A percentile compares a stretch with the other conserved stretches of the same genome.
phyloP scores from a whole-genome alignment of 1,284 basidiomycete genomes.

The Tremellales sp. region DNA sequence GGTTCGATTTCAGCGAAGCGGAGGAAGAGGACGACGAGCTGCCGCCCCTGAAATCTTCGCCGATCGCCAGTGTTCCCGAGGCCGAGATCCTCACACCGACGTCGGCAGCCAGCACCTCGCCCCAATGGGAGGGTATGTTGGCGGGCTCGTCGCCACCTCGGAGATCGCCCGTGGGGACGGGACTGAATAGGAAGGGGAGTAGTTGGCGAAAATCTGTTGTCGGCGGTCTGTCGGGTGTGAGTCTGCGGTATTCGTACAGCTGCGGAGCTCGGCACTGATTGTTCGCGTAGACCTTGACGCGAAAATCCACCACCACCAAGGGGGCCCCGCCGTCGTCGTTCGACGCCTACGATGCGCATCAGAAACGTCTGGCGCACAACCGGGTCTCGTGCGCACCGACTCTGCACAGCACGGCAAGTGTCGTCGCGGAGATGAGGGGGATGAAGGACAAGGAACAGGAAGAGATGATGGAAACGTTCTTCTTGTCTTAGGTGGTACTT shows the following conservation, averaged over 20 bases:
- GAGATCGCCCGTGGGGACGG: slow-evolving; percentile 11
- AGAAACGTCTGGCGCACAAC: slow-evolving; percentile 23
- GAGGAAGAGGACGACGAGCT: slow-evolving; percentile 6
- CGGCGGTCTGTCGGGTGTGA: slow-evolving; percentile 26
- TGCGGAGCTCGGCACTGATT: not conserved
- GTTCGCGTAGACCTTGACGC: slow-evolving; percentile 14
- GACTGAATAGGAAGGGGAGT: slow-evolving; percentile 25
- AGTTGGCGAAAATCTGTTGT: slow-evolving; percentile 36
- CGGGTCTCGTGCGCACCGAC: slow-evolving; percentile 30
- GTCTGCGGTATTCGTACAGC: slow-evolving; percentile 1
- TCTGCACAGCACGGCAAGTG: slow-evolving; percentile 27
- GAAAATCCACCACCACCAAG: slow-evolving; percentile 13
- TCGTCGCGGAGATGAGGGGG: slow-evolving; percentile 29
- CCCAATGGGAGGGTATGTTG: slow-evolving; percentile 2
- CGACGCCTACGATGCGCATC: slow-evolving; percentile 32
- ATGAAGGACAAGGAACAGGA: slow-evolving; percentile 37
- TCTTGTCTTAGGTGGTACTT: slow-evolving; percentile 28
- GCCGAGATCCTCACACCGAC: not conserved
- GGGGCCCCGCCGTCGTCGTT: slow-evolving; percentile 30
- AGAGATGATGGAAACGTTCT: slow-evolving; percentile 41
- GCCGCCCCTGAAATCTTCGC: not conserved
- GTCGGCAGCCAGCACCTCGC: slow-evolving; percentile 1
- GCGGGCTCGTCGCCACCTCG: slow-evolving; percentile 19
- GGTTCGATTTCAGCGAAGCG: slow-evolving; percentile 21
- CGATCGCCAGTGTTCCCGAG: not conserved